Evolutionary conservation across 208 protist genomes (phyloP).

Genomic region (Borovskyia barvae): DNA sequence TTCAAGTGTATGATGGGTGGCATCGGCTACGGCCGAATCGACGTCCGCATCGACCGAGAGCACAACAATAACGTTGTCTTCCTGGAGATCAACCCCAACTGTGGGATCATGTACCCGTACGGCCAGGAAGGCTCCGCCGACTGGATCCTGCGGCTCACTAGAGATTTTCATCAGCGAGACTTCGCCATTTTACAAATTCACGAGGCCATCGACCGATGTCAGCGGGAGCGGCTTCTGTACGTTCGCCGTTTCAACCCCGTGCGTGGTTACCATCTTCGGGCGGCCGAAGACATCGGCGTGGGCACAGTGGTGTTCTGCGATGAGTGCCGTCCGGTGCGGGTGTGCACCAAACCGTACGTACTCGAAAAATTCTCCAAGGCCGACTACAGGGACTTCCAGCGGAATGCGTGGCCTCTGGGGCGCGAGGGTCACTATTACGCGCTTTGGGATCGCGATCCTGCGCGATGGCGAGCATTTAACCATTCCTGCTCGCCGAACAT

Average conservation of each 20-base stretch:
- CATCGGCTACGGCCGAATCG: conserved; percentile 84
- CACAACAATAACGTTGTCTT: conserved; percentile 61
- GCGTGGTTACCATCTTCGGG: conserved; percentile 71
- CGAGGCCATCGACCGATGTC: conserved; percentile 51
- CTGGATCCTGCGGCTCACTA: conserved; percentile 78
- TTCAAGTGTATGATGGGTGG: conserved; percentile 91
- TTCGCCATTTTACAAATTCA: conserved; percentile 82
- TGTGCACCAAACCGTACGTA: conserved; percentile 82
- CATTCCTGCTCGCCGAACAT: conserved; percentile 88
- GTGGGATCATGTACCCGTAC: conserved; percentile 89
- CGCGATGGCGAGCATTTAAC: conserved; percentile 71
- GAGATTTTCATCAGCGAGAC: conserved; percentile 68
- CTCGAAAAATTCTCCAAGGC: conserved; percentile 32
- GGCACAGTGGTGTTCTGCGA: conserved; percentile 66
- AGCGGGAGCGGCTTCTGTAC: conserved; percentile 44
- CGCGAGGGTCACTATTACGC: conserved; percentile 77
- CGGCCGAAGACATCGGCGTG: conserved; percentile 44
- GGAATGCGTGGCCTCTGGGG: conserved; percentile 77
- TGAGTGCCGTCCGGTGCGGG: conserved; percentile 56
- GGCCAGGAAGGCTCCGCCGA: conserved; percentile 85
- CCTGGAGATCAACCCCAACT: conserved; percentile 92
- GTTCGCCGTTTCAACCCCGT: conserved; percentile 43
- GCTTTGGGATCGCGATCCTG: conserved; percentile 71
- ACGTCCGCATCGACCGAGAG: conserved; percentile 79
- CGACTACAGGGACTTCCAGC: conserved; percentile 61